Evolutionary conservation across 768 basidiomycete species (phyloP), one percentile per base, ranked within the genome.

Genomic region (Rubroboletus pulcherrimus): DNA sequence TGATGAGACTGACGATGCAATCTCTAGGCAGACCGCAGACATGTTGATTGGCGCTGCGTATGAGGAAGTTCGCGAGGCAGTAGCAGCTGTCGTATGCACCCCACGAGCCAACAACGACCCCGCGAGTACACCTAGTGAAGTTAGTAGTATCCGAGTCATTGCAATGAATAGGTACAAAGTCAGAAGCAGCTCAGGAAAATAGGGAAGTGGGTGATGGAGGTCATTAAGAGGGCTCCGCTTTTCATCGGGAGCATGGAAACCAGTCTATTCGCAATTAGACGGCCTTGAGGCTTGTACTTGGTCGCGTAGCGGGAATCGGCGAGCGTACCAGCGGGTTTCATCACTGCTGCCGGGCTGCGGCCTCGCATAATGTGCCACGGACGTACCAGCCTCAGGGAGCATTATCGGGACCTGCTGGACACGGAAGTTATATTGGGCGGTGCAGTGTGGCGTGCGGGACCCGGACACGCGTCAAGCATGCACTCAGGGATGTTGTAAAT

Each of bases 401-500:
- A 26, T 42, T 11, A 50, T 50, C 43, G 26, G 38, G 49, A n/a
- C 40, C 40, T 42, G 38, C 45, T n/a, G 42, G 42, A 34, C 19
- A 40, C 54, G 54, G 62, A 56, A 53, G 61, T 60, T 40, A 55
- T 47, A 48, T 34, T 48, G 37, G 46, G 59, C 49, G 50, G 52
- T 55, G 53, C 51, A 40, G 21, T 55, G 57, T 63, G 55, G 58
- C 53, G 55, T 57, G 44, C 34, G 31, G 48, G 45, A 45, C 43
- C 56, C 47, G 31, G 49, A 42, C 67, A 64, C 49, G 67, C 67
- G 37, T 64, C 53, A 59, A 47, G 62, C 67, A 55, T 54, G 59
- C 53, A 52, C 38, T 55, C 59, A 55, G 49, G 46, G 41, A 44
- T 48, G 30, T 51, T 42, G 49, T 60, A 46, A 31, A 55, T 62